Conservation (phyloP, 2,329 filamentous ascomycete species). For the Cytospora mali region DNA sequence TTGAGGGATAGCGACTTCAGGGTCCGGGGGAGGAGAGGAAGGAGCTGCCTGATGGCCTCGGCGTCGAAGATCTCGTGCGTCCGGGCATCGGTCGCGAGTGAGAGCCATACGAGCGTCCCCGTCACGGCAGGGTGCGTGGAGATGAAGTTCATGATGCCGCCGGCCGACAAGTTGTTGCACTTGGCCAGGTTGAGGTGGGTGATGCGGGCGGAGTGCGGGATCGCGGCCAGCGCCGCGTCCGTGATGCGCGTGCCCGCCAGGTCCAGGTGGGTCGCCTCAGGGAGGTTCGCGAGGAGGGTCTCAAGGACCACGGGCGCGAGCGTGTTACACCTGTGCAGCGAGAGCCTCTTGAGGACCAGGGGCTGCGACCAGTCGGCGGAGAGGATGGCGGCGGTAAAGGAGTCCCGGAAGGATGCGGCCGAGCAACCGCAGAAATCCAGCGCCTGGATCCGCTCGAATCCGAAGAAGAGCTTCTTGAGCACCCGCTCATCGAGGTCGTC, state of each 20-base stretch:
- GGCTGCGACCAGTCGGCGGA: conserved; percentile 48
- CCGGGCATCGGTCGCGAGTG: conserved; percentile 71
- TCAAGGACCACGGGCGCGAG: conserved; percentile 70
- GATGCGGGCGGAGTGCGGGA: conserved; percentile 70
- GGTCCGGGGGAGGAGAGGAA: conserved; percentile 66
- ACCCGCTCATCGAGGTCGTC: conserved; percentile 72
- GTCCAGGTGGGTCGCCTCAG: conserved; percentile 74
- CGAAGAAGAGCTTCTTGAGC: conserved; percentile 70
- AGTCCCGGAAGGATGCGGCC: conserved; percentile 65
- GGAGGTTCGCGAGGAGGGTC: conserved; percentile 69
- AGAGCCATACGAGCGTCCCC: conserved; percentile 68
- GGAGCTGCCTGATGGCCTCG: conserved; percentile 64
- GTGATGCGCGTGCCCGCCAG: conserved; percentile 78
- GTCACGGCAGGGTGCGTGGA: conserved; percentile 69
- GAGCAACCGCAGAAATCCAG: conserved; percentile 80
- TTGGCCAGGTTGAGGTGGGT: conserved; percentile 80
- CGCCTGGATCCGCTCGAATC: conserved; percentile 64
- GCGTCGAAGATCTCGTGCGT: conserved; percentile 72
- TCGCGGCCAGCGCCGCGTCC: conserved; percentile 68
- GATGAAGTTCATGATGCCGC: conserved; percentile 70
- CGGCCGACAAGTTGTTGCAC: conserved; percentile 69
- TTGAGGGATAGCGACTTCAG: conserved; percentile 76
- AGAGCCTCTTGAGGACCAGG: conserved; percentile 67
- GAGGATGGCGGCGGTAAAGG: conserved; percentile 61
- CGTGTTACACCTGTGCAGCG: conserved; percentile 77